Evolutionary conservation across 352 stramenopile genomes (phyloP), one percentile per base, ranked within the genome.

Genomic region (Phytophthora crassamura): DNA sequence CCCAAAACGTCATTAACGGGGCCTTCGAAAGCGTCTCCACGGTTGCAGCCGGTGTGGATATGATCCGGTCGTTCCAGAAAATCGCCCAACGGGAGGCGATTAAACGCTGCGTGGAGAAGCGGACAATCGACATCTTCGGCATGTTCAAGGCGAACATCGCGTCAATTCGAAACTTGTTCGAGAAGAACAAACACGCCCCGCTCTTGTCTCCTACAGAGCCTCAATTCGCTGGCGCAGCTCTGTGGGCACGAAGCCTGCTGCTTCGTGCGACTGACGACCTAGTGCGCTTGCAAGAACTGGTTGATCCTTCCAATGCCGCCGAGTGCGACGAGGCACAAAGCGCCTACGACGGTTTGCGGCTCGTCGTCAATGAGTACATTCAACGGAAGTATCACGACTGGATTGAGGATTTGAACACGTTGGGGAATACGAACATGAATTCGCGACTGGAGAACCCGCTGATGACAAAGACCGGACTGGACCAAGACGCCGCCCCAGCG

Each of bases 1-100:
- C 95, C 2, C 86, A 94, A 41, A 99, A 98, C 50, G 90, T 99
- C 5, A 98, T 99, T 62, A 98, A 98, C 52, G 88, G 84, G 5
- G 91, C 92, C 0, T 99, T 99, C 47, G 96, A 98, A 36, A 95
- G 83, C 46, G 74, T 98, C 7, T 93, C 90, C 7, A 96, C 90
- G 8, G 89, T 98, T 10, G 72, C 82, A 5, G 82, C 89, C 10
- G 90, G 88, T 9, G 93, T 98, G 3, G 93, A 97, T 18, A 79
- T 98, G 59, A 88, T 98, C 7, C 86, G 98, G 20, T 93, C 94
- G 18, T 99, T 98, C 61, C 85, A 95, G 68, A 89, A 84, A 43
- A 92, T 98, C 35, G 94, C 94, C n/a, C 89, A 96, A 59, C 88
- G 94, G 7, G 87, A 98, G 25, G 82, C 87, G 7, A 98, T 99